Evolutionary conservation across 2,329 filamentous ascomycete genomes (phyloP), one percentile per base, ranked within the genome.

Genomic region (Fusarium fujikuroi): DNA sequence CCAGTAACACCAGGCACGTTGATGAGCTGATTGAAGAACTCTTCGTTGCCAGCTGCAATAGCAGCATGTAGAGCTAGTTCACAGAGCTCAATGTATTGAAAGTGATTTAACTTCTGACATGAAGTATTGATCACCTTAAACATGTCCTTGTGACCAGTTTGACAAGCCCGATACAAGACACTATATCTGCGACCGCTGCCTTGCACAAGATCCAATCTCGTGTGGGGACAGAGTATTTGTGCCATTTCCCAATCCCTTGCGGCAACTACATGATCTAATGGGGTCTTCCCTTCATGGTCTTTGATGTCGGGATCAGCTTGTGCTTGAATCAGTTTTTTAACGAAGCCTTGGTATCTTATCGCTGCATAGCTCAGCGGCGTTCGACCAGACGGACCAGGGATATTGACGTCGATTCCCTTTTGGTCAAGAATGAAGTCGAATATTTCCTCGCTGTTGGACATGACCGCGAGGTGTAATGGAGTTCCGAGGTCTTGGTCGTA

Each of bases 71-170:
- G 42, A 19, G 23, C 23, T 25, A 44, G 10, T 9, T 44, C 23
- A 4, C 23, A 44, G 25, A 25, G 23, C 10, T 44, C 23, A 44
- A 25, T 0, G 10, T 44, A 44, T 44, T 44, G 10, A 0, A 3
- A 25, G 42, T 6, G 23, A 10, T 0, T 12, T 7, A 25, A 9
- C 5, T 9, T 25, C 7, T 12, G 23, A 6, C 23, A 19, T 25
- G 16, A 12, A 44, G 23, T 7, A 19, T 44, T 44, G 3, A 44
- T 44, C 4, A 25, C 42, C 5, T 25, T 25, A 7, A 44, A 25
- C 7, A 25, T 19, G 16, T 25, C 42, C 42, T 44, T 9, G 0
- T 44, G n/a, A 1, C 23, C 23, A 44, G 42, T 44, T 44, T 25
- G 42, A 6, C 42, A 44, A 10, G 23, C 42, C 42, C 42, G 23